A percentile compares a stretch with the other conserved stretches of the same genome.
phyloP scores from a whole-genome alignment of 2,329 filamentous ascomycete genomes.

The Volutella citrinella region DNA sequence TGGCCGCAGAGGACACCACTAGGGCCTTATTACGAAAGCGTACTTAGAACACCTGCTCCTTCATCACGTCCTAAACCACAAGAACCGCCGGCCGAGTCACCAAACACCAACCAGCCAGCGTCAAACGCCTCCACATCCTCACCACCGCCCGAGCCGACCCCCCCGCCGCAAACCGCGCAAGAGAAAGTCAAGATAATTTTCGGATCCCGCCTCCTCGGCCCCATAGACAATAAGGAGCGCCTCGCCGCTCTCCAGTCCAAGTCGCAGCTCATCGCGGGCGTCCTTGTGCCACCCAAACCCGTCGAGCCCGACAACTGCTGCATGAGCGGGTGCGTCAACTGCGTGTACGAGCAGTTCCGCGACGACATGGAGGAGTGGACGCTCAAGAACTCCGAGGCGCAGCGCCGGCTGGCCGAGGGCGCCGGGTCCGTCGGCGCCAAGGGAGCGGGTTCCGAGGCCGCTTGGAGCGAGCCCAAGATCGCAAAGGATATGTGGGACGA shows the following conservation, averaged over 20 bases:
- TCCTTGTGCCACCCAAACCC: conserved; percentile 79
- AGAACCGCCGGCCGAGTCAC: conserved; percentile 33
- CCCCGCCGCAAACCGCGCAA: conserved; percentile 39
- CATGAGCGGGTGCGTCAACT: conserved; percentile 98
- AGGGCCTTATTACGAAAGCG: conserved; percentile 57
- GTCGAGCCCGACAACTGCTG: conserved; percentile 96
- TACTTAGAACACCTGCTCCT: conserved; percentile 46
- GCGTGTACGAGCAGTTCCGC: conserved; percentile 88
- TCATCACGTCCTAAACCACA: conserved; percentile 41
- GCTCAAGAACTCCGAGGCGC: conserved; percentile 60
- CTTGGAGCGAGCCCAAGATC: conserved; percentile 52
- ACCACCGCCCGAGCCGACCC: conserved; percentile 2
- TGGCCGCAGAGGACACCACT: conserved; percentile 44
- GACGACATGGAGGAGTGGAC: conserved; percentile 94
- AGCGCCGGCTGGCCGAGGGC: conserved; percentile 43
- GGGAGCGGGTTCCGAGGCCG: conserved; percentile 69
- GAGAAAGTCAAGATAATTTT: conserved; percentile 70
- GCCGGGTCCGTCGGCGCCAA: conserved; percentile 71
- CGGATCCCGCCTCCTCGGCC: conserved; percentile 73
- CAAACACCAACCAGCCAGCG: conserved; percentile 14
- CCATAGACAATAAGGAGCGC: conserved; percentile 63
- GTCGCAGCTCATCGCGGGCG: conserved; percentile 68
- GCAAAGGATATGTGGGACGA: conserved; percentile 57
- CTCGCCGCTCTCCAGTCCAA: conserved; percentile 55
- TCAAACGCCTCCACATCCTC: conserved; percentile 8